Evolutionary conservation across 2,329 filamentous ascomycete species (phyloP).

Genomic region (Colletotrichum lentis): DNA sequence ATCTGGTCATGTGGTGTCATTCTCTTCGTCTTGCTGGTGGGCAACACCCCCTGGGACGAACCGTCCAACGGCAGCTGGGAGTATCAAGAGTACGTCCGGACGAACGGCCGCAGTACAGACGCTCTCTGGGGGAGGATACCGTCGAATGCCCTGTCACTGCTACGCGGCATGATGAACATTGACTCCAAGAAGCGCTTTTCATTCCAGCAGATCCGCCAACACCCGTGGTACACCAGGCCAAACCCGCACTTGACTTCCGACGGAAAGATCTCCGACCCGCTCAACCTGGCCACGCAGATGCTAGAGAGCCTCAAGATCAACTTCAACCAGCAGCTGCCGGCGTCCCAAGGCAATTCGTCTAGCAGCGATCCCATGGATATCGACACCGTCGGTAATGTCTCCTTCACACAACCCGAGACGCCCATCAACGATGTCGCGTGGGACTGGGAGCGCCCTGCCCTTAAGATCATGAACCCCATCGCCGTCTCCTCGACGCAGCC

Average conservation of each 20-base stretch:
- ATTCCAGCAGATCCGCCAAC: conserved; percentile 85
- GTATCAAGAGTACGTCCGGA: conserved; percentile 85
- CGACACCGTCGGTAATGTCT: conserved; percentile 65
- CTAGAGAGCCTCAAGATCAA: conserved; percentile 90
- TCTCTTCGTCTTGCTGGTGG: conserved; percentile 92
- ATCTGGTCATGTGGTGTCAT: conserved; percentile 99
- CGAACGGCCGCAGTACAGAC: conserved; percentile 82
- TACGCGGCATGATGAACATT: conserved; percentile 92
- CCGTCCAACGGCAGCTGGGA: conserved; percentile 88
- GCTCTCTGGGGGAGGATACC: conserved; percentile 86
- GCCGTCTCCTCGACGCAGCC: conserved; percentile 62
- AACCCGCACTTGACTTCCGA: conserved; percentile 80
- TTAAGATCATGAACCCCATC: conserved; percentile 59
- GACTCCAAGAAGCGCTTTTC: conserved; percentile 79
- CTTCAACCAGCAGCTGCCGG: conserved; percentile 73
- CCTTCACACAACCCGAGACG: conserved; percentile 87
- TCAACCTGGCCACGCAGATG: conserved; percentile 93
- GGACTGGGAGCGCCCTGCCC: conserved; percentile 83
- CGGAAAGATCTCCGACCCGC: conserved; percentile 78
- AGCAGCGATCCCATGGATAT: conserved; percentile 72
- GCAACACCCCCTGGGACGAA: conserved; percentile 98
- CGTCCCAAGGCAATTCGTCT: conserved; percentile 50
- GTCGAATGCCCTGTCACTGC: conserved; percentile 75
- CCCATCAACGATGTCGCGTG: conserved; percentile 78
- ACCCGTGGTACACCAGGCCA: conserved; percentile 90